phyloP scores from a whole-genome alignment of 2,329 filamentous ascomycete genomes.

The Alternaria sp. region DNA sequence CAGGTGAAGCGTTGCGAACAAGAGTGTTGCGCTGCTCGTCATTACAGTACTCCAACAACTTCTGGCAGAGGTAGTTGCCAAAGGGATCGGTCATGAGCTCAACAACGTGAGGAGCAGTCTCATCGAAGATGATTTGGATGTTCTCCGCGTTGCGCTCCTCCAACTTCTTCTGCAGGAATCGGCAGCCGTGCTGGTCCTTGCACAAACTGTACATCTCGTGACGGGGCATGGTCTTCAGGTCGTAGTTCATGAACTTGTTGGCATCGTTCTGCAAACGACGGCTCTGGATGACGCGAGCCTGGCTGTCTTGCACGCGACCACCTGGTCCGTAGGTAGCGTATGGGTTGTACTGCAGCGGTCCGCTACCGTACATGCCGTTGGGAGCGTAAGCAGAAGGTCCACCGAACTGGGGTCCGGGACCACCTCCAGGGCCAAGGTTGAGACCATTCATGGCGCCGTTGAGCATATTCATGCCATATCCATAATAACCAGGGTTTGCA shows the following conservation, averaged over 20 bases:
- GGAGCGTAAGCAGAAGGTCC: slow-evolving; percentile 36
- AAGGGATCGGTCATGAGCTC: slow-evolving; percentile 99
- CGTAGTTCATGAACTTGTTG: slow-evolving; percentile 82
- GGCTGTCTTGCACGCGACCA: slow-evolving; percentile 72
- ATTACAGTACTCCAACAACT: slow-evolving; percentile 93
- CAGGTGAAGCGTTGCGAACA: slow-evolving; percentile 85
- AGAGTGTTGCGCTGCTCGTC: slow-evolving; percentile 93
- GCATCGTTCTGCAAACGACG: slow-evolving; percentile 73
- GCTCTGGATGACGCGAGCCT: slow-evolving; percentile 77
- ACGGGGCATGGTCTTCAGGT: slow-evolving; percentile 75
- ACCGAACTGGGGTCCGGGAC: slow-evolving; percentile 52
- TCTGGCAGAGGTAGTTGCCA: slow-evolving; percentile 99
- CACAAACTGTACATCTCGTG: slow-evolving; percentile 89
- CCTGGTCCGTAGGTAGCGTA: slow-evolving; percentile 52
- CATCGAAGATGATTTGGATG: slow-evolving; percentile 90
- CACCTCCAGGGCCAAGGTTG: slow-evolving; percentile 37
- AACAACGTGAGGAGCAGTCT: slow-evolving; percentile 91
- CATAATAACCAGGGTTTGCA: slow-evolving; percentile 55
- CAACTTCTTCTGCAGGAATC: slow-evolving; percentile 95
- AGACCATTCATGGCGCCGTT: slow-evolving; percentile 74
- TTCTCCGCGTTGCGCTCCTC: slow-evolving; percentile 86
- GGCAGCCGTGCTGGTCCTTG: slow-evolving; percentile 98
- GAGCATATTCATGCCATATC: slow-evolving; percentile 69
- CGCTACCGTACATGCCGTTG: slow-evolving; percentile 37
- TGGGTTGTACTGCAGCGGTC: slow-evolving; percentile 38